Evolutionary conservation across 2,329 filamentous ascomycete genomes (phyloP).

Genomic region (Venturiaceae sp.): DNA sequence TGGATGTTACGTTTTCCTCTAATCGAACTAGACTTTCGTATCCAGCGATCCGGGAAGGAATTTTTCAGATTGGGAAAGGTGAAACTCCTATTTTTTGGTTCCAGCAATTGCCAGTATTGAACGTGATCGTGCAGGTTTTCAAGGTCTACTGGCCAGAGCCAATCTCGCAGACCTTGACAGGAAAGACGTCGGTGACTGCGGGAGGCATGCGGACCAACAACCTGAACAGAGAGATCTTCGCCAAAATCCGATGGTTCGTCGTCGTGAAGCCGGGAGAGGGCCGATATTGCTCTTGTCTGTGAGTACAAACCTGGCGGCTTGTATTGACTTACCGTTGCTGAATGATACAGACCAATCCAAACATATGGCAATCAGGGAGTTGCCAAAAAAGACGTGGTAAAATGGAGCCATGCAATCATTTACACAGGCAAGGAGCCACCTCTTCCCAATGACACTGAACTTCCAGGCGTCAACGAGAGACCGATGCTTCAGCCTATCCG

Average conservation of each 20-base stretch:
- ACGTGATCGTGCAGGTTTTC: not conserved
- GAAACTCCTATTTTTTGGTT: not conserved
- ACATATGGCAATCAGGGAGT: constrained; percentile 15
- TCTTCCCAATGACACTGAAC: not conserved
- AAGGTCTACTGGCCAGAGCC: constrained; percentile 13
- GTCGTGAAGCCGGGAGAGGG: constrained; percentile 12
- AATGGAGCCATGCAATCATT: constrained; percentile 15
- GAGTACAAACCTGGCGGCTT: not conserved
- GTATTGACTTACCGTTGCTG: not conserved
- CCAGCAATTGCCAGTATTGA: not conserved
- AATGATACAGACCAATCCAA: constrained; percentile 14
- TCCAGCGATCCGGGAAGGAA: not conserved
- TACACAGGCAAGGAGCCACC: not conserved
- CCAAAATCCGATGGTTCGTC: constrained; percentile 16
- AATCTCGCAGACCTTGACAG: not conserved
- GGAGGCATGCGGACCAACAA: constrained; percentile 7
- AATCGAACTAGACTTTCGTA: constrained; percentile 5
- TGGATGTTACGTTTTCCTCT: not conserved
- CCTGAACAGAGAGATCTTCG: constrained; percentile 8
- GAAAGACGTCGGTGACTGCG: not conserved
- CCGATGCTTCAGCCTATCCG: constrained; percentile 11
- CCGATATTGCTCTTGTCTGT: constrained; percentile 12
- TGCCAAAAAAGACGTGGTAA: constrained; percentile 11
- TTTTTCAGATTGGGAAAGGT: constrained; percentile 12
- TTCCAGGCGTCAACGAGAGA: not conserved